Evolutionary conservation across 805 yeast species (phyloP), one percentile per base, ranked within the genome.

Genomic region (Saturnispora ahearnii): DNA sequence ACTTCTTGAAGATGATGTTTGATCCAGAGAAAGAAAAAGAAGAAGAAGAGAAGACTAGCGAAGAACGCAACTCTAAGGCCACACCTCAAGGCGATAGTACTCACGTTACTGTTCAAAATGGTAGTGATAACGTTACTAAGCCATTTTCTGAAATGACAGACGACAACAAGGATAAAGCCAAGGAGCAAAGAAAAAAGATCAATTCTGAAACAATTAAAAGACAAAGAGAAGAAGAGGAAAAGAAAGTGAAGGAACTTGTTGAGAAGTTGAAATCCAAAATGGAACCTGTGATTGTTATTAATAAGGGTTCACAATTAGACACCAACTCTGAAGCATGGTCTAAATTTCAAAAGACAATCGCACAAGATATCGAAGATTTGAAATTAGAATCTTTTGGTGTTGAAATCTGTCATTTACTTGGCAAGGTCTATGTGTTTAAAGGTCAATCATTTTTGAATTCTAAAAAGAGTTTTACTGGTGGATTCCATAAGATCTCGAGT

Each of bases 381-480:
- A 85, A 84, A 58, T 77, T 83, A 79, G 93, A 86, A 64, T 84
- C 91, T 22, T 86, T 86, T 66, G 95, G 95, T n/a, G 66, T 84
- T 31, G 89, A 86, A 60, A 84, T 86, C 33, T 73, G 87, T 44
- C 93, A 86, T 57, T 76, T 87, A 0, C 76, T 86, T 49, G 95
- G 93, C 24, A 73, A 77, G 47, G 77, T 82, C 2, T 86, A 86
- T 61, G 69, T 73, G 53, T 74, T 82, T 58, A 83, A 84, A 61
- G 83, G 81, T 28, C 74, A 75, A 51, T 77, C 84, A 18, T 82
- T 76, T 53, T 64, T 85, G 38, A 84, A 83, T 57, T 76, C 84
- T 8, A 88, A 82, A 57, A 73, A 74, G 57, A 85, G 86, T 1
- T 68, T 84, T 59, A 82, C 87, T 6, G 91, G 93, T 8, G 67